Base-by-base conservation (phyloP, 2,329 filamentous ascomycete genomes). In the Exophiala viscosa region DNA sequence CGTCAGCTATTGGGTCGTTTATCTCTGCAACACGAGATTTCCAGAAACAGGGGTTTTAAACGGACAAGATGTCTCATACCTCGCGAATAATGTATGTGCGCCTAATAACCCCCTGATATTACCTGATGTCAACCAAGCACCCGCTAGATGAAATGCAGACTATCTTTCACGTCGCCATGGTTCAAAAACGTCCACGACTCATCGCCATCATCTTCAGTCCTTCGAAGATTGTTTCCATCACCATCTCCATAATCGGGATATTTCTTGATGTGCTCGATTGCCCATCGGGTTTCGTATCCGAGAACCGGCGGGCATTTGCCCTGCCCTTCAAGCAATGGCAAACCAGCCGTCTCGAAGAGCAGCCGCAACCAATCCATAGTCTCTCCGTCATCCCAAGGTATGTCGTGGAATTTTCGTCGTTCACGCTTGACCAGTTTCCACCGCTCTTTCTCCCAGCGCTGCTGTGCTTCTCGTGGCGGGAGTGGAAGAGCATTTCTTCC, bases 401-500 rank as follows among this genome's bases (percentile, higher is more conserved):
- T 52, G 46, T 62, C 60, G 17, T 62, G 60, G 28, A 61, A 62
- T 34, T 50, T 57, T 3, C 57, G 39, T 28, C 34, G 42, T 42
- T 62, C 50, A 4, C 51, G 40, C 18, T 42, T 53, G 18, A 58
- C 57, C 4, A 58, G 48, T 13, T 52, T 34, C 47, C 45, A 48
- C 0, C 82, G 70, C 2, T 82, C 76, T 2, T 64, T 61, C 60
- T 86, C 83, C 84, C 83, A 86, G 15, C 61, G 64, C 32, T 69
- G 61, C 70, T 81, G 80, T 49, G 78, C 78, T 10, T 70, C 67
- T 0, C 69, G 17, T 0, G 74, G 58, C 0, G 83, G 84, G 1
- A 85, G 66, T 3, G 52, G 39, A 1, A 20, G 43, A 0, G 59
- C 67, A 0, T 75, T 76, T 1, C 80, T 71, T 0, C 80, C 80